Evolutionary conservation across 1,284 basidiomycete genomes (phyloP).

Genomic region (Rhodotorula sp.): DNA sequence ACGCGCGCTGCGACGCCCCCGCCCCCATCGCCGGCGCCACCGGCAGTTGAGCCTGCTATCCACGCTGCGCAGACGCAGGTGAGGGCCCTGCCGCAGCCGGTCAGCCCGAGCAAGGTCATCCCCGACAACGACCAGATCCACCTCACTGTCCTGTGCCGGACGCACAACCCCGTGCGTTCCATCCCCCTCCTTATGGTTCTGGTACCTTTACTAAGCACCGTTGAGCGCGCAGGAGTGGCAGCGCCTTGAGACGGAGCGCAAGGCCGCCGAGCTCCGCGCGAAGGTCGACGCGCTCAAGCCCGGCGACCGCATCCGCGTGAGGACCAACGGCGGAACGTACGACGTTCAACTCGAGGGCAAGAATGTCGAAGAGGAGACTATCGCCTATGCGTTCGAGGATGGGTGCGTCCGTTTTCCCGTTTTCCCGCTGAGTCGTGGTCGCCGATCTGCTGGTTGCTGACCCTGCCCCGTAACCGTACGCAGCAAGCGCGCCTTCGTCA

Average conservation of each 20-base stretch:
- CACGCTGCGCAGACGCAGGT: too few relatives aligned
- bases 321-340: constrained; percentile 72
- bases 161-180: constrained; percentile 61
- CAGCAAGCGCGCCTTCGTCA: constrained; percentile 18
- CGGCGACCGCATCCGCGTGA: constrained; percentile 75
- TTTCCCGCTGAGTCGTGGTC: background rate
- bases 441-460: background rate
- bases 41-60: background rate
- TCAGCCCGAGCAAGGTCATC: background rate
- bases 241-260: constrained; percentile 65
- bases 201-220: constrained; percentile 15
- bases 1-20: background rate
- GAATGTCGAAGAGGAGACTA: constrained; percentile 65
- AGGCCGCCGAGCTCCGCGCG: constrained; percentile 61
- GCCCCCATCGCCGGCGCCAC: background rate
- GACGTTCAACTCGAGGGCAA: constrained; percentile 73
- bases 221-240: constrained; percentile 71
- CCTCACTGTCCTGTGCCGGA: constrained; percentile 36
- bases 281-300: constrained; percentile 64
- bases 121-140: constrained; percentile 24
- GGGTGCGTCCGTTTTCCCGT: constrained; percentile 45
- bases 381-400: constrained; percentile 78
- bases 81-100: background rate
- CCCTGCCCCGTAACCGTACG: background rate
- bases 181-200: constrained; percentile 62